These are phyloP conservation scores for Piper betle DNA, from an alignment of 164 flowering plant genomes.

Conservation along the genomic window DNA sequence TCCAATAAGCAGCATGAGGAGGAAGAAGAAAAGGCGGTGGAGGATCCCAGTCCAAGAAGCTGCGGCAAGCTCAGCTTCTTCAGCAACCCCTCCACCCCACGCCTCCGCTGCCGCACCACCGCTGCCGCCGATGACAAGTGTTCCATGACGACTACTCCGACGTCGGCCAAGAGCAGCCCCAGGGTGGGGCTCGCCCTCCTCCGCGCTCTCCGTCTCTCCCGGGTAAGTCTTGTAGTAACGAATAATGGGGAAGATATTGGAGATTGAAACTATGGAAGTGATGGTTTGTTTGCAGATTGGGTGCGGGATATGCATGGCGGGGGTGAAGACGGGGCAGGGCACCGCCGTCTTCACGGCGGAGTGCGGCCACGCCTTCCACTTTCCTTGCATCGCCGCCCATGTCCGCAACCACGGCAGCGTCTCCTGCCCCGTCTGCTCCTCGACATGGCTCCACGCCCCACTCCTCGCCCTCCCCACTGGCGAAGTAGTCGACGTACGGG, in stretches of 20 bases:
- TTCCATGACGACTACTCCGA: not conserved
- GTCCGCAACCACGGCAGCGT: slow-evolving; percentile 41
- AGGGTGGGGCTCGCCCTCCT: slow-evolving; percentile 44
- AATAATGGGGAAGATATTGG: too few species aligned
- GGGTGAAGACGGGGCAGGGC: slow-evolving; percentile 80
- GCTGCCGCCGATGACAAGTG: not conserved
- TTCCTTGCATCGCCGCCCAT: slow-evolving; percentile 76
- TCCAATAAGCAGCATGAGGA: too few species aligned
- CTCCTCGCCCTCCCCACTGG: slow-evolving; percentile 34
- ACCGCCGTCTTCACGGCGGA: slow-evolving; percentile 90
- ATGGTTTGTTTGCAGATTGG: slow-evolving; percentile 35
- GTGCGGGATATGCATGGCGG: slow-evolving; percentile 77
- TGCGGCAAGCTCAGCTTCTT: slow-evolving; percentile 35
- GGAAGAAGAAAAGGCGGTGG: not conserved
- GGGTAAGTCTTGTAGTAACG: slow-evolving; percentile 25
- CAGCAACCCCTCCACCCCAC: slow-evolving; percentile 46
- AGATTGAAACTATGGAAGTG: too few species aligned
- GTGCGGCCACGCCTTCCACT: slow-evolving; percentile 81
- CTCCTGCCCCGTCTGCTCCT: slow-evolving; percentile 69
- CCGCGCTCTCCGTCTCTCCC: slow-evolving; percentile 48
- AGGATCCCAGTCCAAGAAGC: slow-evolving; percentile 29
- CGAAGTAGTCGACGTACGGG: not conserved
- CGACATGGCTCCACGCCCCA: slow-evolving; percentile 72
- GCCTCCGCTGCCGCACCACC: slow-evolving; percentile 22
- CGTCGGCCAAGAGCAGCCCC: not conserved